Evolutionary conservation across 345 rosid species (phyloP).

Genomic region (Brassica rapa): DNA sequence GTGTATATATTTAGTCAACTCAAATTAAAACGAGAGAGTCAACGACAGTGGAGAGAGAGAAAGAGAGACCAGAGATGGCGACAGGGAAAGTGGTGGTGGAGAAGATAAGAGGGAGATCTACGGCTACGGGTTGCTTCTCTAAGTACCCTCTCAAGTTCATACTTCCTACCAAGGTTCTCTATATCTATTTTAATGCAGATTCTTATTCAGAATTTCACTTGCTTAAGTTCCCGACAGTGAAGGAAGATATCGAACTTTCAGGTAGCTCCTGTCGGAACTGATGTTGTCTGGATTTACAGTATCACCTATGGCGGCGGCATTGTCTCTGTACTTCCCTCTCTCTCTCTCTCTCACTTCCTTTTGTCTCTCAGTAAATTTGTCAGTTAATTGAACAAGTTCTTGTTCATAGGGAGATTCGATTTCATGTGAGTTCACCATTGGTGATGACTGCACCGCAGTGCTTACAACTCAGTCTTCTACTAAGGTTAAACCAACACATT

Average conservation of each 20-base stretch:
- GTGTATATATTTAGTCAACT: background rate
- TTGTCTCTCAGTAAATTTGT: background rate
- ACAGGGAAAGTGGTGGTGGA: conserved; percentile 71
- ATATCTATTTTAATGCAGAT: background rate
- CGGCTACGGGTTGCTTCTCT: conserved; percentile 70
- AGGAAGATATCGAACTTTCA: conserved; percentile 36
- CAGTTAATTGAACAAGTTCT: background rate
- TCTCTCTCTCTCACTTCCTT: conserved; percentile 8
- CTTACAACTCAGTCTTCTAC: conserved; percentile 92
- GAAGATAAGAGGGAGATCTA: conserved; percentile 69
- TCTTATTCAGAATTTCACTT: background rate
- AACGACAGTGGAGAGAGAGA: background rate
- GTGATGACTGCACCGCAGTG: conserved; percentile 73
- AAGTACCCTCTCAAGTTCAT: conserved; percentile 94
- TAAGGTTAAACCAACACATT: conserved; percentile 57
- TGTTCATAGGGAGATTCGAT: conserved; percentile 52
- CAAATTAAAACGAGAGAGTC: background rate
- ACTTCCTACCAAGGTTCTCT: conserved; percentile 65
- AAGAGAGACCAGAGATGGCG: conserved; percentile 36
- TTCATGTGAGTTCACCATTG: conserved; percentile 61
- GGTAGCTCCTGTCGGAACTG: conserved; percentile 73
- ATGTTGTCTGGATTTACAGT: conserved; percentile 86
- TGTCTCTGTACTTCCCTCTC: conserved; percentile 63
- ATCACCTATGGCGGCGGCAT: conserved; percentile 91
- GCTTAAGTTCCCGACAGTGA: background rate